A percentile compares a stretch with the other conserved stretches of the same genome.
These are phyloP conservation scores for Gossypium rotundifolium DNA, from an alignment of 345 rosid species.

Conservation along the genomic window DNA sequence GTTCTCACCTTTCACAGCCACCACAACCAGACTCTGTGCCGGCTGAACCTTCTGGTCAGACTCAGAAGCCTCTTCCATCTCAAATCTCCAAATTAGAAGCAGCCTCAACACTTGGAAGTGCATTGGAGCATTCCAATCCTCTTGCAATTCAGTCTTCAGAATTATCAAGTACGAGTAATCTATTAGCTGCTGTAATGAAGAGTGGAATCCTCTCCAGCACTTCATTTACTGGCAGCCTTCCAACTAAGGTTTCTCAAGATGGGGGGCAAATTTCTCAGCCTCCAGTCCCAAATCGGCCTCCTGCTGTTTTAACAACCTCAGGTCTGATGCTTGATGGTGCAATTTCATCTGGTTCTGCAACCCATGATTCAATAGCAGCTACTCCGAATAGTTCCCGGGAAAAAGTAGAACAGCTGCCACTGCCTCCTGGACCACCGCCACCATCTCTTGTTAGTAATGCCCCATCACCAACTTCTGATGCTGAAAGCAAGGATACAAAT, in stretches of 20 bases:
- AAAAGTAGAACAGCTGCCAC: slow-evolving; percentile 39
- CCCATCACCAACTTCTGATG: slow-evolving; percentile 33
- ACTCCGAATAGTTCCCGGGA: slow-evolving; percentile 22
- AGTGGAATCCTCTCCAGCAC: slow-evolving; percentile 56
- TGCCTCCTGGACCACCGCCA: slow-evolving; percentile 37
- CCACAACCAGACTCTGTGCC: slow-evolving; percentile 20
- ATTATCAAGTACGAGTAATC: slow-evolving; percentile 50
- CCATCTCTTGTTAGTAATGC: slow-evolving; percentile 28
- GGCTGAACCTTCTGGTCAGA: slow-evolving; percentile 37
- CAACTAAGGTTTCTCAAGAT: slow-evolving; percentile 28
- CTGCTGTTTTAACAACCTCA: slow-evolving; percentile 25
- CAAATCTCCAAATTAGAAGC: slow-evolving; percentile 32
- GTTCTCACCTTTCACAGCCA: slow-evolving; percentile 20
- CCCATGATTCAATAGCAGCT: slow-evolving; percentile 26
- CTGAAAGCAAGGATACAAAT: slow-evolving; percentile 39
- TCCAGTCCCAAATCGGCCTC: slow-evolving; percentile 34
- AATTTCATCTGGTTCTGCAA: slow-evolving; percentile 15
- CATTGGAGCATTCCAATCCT: slow-evolving; percentile 28
- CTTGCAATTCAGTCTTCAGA: slow-evolving; percentile 35
- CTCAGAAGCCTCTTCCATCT: slow-evolving; percentile 27
- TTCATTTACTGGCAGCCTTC: slow-evolving; percentile 25
- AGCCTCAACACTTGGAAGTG: slow-evolving; percentile 25
- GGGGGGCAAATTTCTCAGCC: slow-evolving; percentile 30
- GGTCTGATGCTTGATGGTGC: slow-evolving; percentile 23
- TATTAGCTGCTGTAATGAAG: slow-evolving; percentile 69